These are phyloP conservation scores for Suhomyces bribrorum DNA, from an alignment of 1,139 yeast genomes.

Conservation along the genomic window DNA sequence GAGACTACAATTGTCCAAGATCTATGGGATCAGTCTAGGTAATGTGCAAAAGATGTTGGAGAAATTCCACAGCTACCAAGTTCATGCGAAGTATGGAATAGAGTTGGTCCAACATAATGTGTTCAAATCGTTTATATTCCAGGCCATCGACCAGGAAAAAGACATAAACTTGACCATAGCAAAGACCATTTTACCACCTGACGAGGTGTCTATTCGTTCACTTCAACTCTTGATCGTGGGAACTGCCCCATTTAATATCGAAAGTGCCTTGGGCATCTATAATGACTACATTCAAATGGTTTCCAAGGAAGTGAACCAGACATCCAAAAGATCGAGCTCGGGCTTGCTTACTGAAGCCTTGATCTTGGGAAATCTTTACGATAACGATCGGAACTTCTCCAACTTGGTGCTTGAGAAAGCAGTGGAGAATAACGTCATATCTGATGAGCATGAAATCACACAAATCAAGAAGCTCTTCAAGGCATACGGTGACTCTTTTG, in stretches of 20 bases:
- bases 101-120: constrained; percentile 33
- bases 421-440: constrained; percentile 40
- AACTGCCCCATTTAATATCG: constrained; percentile 45
- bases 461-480: constrained; percentile 50
- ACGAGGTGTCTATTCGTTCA: constrained; percentile 39
- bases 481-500: constrained; percentile 56
- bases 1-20: constrained; percentile 34
- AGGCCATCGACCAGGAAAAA: constrained; percentile 40
- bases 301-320: constrained; percentile 35
- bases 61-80: constrained; percentile 39
- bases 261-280: constrained; percentile 50
- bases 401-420: constrained; percentile 61
- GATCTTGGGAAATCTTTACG: constrained; percentile 48
- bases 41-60: constrained; percentile 30
- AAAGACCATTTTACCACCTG: constrained; percentile 39
- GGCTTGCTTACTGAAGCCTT: constrained; percentile 57
- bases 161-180: constrained; percentile 41
- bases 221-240: constrained; percentile 51
- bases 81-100: constrained; percentile 36
- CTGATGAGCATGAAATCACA: constrained; percentile 44
- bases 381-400: constrained; percentile 63
- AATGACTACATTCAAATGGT: constrained; percentile 50
- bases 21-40: constrained; percentile 38
- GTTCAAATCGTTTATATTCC: constrained; percentile 29
- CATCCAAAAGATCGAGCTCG: constrained; percentile 40